Base-by-base conservation (phyloP, 352 stramenopile species). In the Globisporangium uncinulatum region DNA sequence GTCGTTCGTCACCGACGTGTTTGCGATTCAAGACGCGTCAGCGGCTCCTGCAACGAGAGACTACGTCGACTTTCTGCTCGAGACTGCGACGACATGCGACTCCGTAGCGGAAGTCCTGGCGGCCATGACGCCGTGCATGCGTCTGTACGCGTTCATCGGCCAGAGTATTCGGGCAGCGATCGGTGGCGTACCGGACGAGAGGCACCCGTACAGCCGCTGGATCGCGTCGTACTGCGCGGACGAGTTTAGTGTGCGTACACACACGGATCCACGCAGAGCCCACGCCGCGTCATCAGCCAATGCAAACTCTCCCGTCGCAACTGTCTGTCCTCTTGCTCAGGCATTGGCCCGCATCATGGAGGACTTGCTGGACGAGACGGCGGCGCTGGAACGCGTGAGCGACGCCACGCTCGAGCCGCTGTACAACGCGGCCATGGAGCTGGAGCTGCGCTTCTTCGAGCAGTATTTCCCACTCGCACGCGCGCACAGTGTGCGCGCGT, bases 401-500 rank as follows among this genome's bases (percentile, higher is more conserved):
- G 63, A 57, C 19, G 62, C 67, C 32, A 65, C 57, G 32, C 60
- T 86, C 11, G n/a, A 57, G 45, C 52, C 63, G 21, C 63, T 76
- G 11, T 86, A 86, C 73, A 72, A 77, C 50, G 45, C 43, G 13
- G 75, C 73, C 7, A 83, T 86, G 73, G 57, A 76, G 46, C 69
- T 86, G 6, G 75, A 86, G 57, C 62, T 81, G 14, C 49, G 62
- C 42, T 86, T 86, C 69, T 86, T 83, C 34, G 73, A 86, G 19
- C 61, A 69, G 57, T 76, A 69, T 44, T 81, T 76, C 51, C 66
- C 70, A 8, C 45, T 74, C 17, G 45, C 46, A 10, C 54, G 59
- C 6, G 68, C 69, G 13, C 34, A 61, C 32, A 20, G 62, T 1
- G n/a, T 52, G 13, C 19, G n/a, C 3, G 19, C 17, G 11, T 56